phyloP scores from a whole-genome alignment of 2,329 filamentous ascomycete genomes.

The Cladosporium halotolerans region DNA sequence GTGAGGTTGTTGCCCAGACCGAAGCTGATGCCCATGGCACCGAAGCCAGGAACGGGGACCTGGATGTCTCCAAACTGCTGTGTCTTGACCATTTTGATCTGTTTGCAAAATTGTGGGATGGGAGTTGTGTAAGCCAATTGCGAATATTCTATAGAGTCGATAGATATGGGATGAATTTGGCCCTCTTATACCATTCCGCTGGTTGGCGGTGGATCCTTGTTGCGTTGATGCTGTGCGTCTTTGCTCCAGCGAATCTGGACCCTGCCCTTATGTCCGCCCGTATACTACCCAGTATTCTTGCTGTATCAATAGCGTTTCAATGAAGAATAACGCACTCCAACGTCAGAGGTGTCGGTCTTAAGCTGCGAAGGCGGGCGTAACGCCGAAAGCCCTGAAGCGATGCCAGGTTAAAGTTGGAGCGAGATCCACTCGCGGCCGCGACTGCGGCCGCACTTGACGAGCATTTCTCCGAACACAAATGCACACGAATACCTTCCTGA shows the following conservation, averaged over 20 bases:
- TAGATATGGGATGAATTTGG: not conserved
- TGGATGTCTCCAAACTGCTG: constrained; percentile 10
- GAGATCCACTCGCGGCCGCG: constrained; percentile 1
- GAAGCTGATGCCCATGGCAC: constrained; percentile 46
- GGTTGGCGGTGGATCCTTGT: not conserved
- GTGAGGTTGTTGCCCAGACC: constrained; percentile 39
- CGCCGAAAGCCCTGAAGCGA: not conserved
- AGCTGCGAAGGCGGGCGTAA: not conserved
- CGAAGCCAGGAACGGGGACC: constrained; percentile 37
- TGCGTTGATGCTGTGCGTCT: not conserved
- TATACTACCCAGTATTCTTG: not conserved
- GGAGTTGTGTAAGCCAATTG: not conserved
- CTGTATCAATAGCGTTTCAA: not conserved
- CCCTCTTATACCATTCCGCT: not conserved
- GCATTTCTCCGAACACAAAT: too few species aligned
- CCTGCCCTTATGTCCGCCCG: not conserved
- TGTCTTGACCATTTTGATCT: constrained; percentile 1
- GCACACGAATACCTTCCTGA: too few species aligned
- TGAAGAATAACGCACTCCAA: not conserved
- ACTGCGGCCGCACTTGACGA: not conserved
- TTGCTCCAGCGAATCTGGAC: not conserved
- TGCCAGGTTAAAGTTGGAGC: not conserved
- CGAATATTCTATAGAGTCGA: not conserved
- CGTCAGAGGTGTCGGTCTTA: not conserved
- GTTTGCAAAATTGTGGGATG: not conserved